Evolutionary conservation across 108 stramenopile genomes (phyloP), one percentile per base, ranked within the genome.

Genomic region (Fistulifera pelliculosa): DNA sequence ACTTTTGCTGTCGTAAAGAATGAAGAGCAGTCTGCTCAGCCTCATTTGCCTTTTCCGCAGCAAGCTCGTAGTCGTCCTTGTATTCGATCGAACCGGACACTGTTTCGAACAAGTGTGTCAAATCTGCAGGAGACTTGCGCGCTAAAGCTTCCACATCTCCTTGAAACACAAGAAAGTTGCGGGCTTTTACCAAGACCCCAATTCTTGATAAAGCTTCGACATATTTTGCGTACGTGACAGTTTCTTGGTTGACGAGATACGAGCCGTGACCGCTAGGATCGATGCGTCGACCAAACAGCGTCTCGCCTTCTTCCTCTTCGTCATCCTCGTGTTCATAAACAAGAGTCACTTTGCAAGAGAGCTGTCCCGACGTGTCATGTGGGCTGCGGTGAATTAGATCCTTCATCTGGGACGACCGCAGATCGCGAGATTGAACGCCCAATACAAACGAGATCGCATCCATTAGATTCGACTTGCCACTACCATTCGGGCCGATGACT

Each of bases 81-180:
- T 90, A 65, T 39, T 86, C 90, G 22, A 63, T 77, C 18, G 86
- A 84, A 13, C 81, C 85, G 52, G 92, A 87, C 17, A 98, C 79
- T 52, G 95, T 76, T 61, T 99, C 99, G 54, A 99, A 69, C 71
- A 95, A 70, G 61, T 93, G 85, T 11, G 94, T 93, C 43, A 99
- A 74, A 60, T 98, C 89, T 58, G 77, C 74, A 10, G 96, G 95
- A 27, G 79, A 72, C 68, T 96, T 97, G 19, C 86, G 72, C 0
- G 97, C 97, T 64, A 98, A 77, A 41, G 78, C 71, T 67, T 98
- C 96, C 21, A 99, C 97, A 69, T 99, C 99, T 14, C 99, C 99
- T 60, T 96, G 95, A 72, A 99, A 99, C 17, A 99, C 97, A 19
- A 99, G 67, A 69, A 99, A 99, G 73, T 99, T 98, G n/a, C 97